Evolutionary conservation across 129 eudicot genomes (phyloP), one percentile per base, ranked within the genome.

Genomic region (Helichrysum umbraculigerum): DNA sequence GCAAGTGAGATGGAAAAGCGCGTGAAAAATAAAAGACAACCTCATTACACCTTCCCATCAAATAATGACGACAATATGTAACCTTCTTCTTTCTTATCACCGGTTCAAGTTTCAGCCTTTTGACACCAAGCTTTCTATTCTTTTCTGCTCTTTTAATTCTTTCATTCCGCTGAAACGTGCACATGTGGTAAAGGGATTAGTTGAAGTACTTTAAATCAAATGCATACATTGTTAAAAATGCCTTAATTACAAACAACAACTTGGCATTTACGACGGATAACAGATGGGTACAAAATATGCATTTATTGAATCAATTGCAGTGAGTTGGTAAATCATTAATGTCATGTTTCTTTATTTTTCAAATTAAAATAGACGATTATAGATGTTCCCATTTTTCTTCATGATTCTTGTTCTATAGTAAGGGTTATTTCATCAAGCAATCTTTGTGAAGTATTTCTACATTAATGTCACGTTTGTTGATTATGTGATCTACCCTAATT

Each of bases 41-140:
- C 97, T 94, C 96, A 22, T 87, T 86, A 83, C 98, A 94, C 86
- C 97, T 89, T 76, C 98, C 98, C 19, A 78, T 29, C 52, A 88
- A 62, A 83, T 87, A 91, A 78, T 94, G 98, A 17, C 96, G 91
- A 76, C 98, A 94, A 76, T 68, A 68, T 34, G 64, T 14, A 41
- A 87, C 79, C 29, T 77, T 71, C 68, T 88, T 91, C 68, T 87
- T 91, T 82, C 84, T 93, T 78, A 77, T 25, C 68, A 88, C 75
- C 1, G 91, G 85, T 87, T 64, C 79, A 73, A 90, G 83, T 83
- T 83, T 91, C 67, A 85, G 75, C 83, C 87, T 83, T 72, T 79
- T 91, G 58, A 87, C 87, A 61, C 96, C 98, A 50, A 84, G 90
- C 78, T 84, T 69, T 71, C 82, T 81, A 62, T 84, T 84, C 69